Base-by-base conservation (phyloP, 352 stramenopile species). In the Pythium brachiatum region DNA sequence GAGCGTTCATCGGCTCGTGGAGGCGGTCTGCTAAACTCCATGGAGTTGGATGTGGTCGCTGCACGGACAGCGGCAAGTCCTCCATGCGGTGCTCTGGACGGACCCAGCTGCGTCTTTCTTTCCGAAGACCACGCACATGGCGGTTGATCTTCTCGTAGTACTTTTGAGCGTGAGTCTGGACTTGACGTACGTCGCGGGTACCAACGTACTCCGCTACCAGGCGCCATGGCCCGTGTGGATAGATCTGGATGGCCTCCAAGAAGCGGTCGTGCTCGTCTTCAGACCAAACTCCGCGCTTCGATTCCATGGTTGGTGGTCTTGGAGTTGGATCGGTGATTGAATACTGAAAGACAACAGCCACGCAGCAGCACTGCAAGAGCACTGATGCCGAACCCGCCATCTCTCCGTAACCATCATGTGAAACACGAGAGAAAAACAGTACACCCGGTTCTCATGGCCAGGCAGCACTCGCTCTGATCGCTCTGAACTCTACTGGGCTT, bases 91-190 rank as follows among this genome's bases (percentile, higher is more conserved):
- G 52, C 32, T 66, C 60, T 2, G 60, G 54, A 1, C 60, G 51
- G 7, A 61, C 41, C 18, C 75, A 68, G 16, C 78, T 62, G 7
- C 70, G 82, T 55, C 74, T 76, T 27, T 86, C 75, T 51, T 87
- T 88, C 53, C 71, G 75, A 4, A 89, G 68, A 0, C 82, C 79
- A 2, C 80, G 74, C 59, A 80, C 69, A 20, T 80, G 66, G 0
- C 82, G 75, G 57, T 73, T 69, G 47, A 91, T 79, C 67, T 91
- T 91, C 52, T 91, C 78, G 63, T 87, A 78, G 66, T 91, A 89
- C 57, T 79, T 79, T 63, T 79, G 72, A 6, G 72, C 66, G 34
- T 79, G 72, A 5, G 79, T 91, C 61, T 89, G 81, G 65, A 89
- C 80, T 62, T 91, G 81, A 6, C 81, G 74, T 1, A 83, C 68